A percentile compares a stretch with the other conserved stretches of the same genome.
Conservation (phyloP, 2,329 filamentous ascomycete genomes). For the Teratosphaeria nubilosa region DNA sequence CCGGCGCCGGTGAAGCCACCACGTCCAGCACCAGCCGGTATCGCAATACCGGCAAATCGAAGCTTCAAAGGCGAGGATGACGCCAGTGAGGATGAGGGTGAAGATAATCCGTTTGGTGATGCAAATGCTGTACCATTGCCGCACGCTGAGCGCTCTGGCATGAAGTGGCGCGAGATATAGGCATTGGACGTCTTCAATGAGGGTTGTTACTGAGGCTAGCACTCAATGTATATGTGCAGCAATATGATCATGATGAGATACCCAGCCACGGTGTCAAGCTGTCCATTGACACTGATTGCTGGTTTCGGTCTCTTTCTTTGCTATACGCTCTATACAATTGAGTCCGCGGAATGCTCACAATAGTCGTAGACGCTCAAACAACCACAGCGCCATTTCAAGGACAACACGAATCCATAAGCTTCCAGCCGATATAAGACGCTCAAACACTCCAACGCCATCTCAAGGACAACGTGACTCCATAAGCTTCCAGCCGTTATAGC, state of each 20-base stretch:
- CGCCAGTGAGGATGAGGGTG: constrained; percentile 59
- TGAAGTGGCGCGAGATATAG: constrained; percentile 24
- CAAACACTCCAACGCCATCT: background rate
- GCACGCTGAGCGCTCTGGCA: constrained; percentile 30
- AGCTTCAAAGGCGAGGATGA: constrained; percentile 32
- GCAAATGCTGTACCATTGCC: constrained; percentile 58
- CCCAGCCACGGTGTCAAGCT: background rate
- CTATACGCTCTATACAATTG: background rate
- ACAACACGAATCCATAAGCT: background rate
- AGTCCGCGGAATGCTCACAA: background rate
- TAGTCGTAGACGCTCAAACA: background rate
- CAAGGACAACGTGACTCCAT: background rate
- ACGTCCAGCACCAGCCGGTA: constrained; percentile 31
- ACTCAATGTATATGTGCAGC: background rate
- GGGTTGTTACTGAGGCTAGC: background rate
- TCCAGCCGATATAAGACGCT: background rate
- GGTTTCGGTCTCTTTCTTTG: background rate
- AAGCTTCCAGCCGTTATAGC: background rate
- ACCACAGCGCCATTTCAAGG: background rate
- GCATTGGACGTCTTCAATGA: background rate
- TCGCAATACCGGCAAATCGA: constrained; percentile 28
- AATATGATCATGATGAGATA: background rate
- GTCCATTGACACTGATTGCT: background rate
- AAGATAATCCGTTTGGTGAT: constrained; percentile 82
- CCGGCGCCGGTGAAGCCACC: constrained; percentile 37